phyloP scores from a whole-genome alignment of 1,284 basidiomycete genomes.

The Megacollybia platyphylla region DNA sequence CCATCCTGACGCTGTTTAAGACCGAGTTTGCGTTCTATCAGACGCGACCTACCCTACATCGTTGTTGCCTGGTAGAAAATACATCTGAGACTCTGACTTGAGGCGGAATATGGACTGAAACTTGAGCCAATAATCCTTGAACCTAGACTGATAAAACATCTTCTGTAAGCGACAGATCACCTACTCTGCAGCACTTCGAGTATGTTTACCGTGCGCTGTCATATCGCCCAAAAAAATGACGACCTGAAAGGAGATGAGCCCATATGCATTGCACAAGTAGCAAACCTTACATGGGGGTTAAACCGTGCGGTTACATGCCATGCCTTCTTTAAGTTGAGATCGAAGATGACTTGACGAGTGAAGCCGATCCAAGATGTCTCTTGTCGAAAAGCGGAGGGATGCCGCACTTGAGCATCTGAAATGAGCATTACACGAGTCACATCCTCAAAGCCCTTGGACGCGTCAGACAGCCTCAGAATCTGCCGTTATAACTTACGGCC shows the following conservation, averaged over 20 bases:
- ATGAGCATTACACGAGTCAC: conserved; percentile 65
- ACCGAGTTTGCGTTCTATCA: too few relatives aligned
- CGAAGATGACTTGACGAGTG: conserved; percentile 44
- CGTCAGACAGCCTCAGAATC: not conserved
- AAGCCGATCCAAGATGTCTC: conserved; percentile 31
- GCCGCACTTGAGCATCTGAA: conserved; percentile 74
- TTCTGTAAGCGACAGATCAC: conserved; percentile 11
- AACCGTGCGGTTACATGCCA: conserved; percentile 61
- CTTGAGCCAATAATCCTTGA: conserved; percentile 49
- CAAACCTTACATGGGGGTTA: conserved; percentile 37
- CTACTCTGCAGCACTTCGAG: conserved; percentile 58
- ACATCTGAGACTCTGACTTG: conserved; percentile 27
- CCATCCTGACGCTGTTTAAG: conserved; percentile 20
- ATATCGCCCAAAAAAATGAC: conserved; percentile 84
- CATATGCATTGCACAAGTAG: too few relatives aligned
- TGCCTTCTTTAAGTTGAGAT: conserved; percentile 72
- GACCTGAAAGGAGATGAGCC: too few relatives aligned
- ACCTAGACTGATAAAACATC: conserved; percentile 27
- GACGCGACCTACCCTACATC: conserved; percentile 45
- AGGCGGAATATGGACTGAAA: conserved; percentile 60
- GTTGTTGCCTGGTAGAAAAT: conserved; percentile 82
- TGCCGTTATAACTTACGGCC: not conserved
- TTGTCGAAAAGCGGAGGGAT: conserved; percentile 49
- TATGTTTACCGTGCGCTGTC: conserved; percentile 68
- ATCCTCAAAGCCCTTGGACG: not conserved